Base-by-base conservation (phyloP, 306 rosid species). In the Prunus persica region DNA sequence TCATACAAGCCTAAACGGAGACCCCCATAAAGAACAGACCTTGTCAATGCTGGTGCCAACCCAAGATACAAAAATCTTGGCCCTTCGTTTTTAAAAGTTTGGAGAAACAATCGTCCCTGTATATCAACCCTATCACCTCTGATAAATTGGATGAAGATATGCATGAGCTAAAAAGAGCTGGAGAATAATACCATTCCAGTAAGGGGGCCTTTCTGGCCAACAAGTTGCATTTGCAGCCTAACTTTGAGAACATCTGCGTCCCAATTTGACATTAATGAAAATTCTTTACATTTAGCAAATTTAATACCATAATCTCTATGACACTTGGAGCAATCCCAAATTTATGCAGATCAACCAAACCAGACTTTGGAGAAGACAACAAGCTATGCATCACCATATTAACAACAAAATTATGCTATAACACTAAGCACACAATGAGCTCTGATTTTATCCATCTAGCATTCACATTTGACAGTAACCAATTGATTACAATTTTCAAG, bases 211-310 rank as follows among this genome's bases (percentile, higher is more conserved):
- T 78, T 92, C 91, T 88, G 96, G 71, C 99, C 97, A 79, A 91
- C 93, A 54, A 92, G 99, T 85, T 96, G 99, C 97, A 91, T 96
- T 82, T 96, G 99, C 82, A 96, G 91, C 88, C 99, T 92, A 54
- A 92, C 97, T 82, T 96, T 96, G 79, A 96, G 81, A 19, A 96
- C 96, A 88, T 96, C 97, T 95, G 91, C 92, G 85, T 67, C 80
- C 68, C 80, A 83, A n/a, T 54, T 74, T 71, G n/a, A 79, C 68
- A 70, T 74, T 70, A 60, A 72, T 70, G 62, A 76, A 41, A 57
- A 43, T 4, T 43, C 25, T 11, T 72, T 13, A 67, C 25, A 41
- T 16, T 72, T 27, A 32, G 45, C 13, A 63, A 60, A 60, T 25
- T 60, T 60, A 60, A 60, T 24, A 60, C 65, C 65, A 60, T 60